These are phyloP conservation scores for Gracilaria domingensis DNA, from an alignment of 23 red algal genomes.

Conservation along the genomic window DNA sequence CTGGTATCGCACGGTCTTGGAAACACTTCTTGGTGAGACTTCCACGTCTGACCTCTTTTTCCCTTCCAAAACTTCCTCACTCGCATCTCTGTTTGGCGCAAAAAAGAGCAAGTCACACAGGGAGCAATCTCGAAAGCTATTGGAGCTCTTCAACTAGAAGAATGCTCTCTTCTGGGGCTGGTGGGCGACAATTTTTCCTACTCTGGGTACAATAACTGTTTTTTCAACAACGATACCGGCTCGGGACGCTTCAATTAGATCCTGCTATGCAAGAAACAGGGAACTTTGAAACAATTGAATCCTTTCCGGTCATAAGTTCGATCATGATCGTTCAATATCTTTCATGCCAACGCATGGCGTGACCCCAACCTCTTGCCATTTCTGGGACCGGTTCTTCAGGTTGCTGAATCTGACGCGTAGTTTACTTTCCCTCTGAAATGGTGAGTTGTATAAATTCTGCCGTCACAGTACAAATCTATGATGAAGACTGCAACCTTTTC, in stretches of 20 bases:
- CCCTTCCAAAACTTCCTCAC: too few species aligned
- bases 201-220: not conserved
- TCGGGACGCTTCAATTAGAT: not conserved
- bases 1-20: not conserved
- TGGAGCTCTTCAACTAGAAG: not conserved
- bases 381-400: not conserved
- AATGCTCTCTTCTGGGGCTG: not conserved
- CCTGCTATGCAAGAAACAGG: not conserved
- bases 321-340: not conserved
- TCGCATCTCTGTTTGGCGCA: too few species aligned
- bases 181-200: not conserved
- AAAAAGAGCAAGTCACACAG: too few species aligned
- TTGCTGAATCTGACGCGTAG: not conserved
- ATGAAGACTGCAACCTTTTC: not conserved
- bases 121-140: not conserved
- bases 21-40: too few species aligned
- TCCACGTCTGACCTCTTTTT: too few species aligned
- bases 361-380: not conserved
- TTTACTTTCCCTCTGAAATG: not conserved
- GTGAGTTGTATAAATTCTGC: not conserved
- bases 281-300: not conserved
- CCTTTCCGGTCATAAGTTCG: not conserved
- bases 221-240: not conserved
- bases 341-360: not conserved
- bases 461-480: not conserved